Percentiles rank a stretch among this genome's conserved stretches.
phyloP scores from a whole-genome alignment of 495 filamentous ascomycete species.

The Trichoderma erinaceum region DNA sequence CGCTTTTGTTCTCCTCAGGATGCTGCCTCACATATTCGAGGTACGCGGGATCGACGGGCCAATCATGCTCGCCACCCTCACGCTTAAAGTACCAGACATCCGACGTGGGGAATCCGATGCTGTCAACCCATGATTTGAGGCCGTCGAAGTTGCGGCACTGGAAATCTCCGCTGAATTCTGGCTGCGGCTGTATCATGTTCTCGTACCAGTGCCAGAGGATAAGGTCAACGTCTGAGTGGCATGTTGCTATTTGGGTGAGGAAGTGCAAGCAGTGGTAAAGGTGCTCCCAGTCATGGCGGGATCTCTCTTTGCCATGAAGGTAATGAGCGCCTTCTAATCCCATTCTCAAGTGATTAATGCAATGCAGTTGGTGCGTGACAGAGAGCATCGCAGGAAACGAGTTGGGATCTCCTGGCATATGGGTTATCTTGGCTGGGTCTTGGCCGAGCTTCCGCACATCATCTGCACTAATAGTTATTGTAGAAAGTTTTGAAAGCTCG shows the following conservation, averaged over 20 bases:
- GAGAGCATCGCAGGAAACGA: slow-evolving; percentile 1
- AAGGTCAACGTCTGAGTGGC: background rate
- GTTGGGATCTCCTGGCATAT: background rate
- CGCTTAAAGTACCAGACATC: background rate
- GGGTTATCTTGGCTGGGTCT: background rate
- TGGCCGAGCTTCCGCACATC: background rate
- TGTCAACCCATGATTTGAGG: background rate
- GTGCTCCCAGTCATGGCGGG: background rate
- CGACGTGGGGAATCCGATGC: background rate
- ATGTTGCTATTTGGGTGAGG: background rate
- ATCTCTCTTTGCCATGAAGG: background rate
- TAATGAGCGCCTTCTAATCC: background rate
- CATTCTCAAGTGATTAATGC: background rate
- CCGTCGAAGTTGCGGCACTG: background rate
- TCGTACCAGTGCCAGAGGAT: slow-evolving; percentile 1
- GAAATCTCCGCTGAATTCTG: background rate
- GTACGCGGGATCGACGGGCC: background rate
- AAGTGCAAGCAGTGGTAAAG: background rate
- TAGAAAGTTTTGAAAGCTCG: background rate
- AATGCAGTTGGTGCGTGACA: background rate
- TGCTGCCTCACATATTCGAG: background rate
- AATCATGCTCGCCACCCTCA: background rate
- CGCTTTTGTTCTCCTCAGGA: background rate
- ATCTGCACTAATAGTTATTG: background rate
- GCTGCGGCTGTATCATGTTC: background rate